Conservation (phyloP, 768 basidiomycete species). For the Serendipita indica region DNA sequence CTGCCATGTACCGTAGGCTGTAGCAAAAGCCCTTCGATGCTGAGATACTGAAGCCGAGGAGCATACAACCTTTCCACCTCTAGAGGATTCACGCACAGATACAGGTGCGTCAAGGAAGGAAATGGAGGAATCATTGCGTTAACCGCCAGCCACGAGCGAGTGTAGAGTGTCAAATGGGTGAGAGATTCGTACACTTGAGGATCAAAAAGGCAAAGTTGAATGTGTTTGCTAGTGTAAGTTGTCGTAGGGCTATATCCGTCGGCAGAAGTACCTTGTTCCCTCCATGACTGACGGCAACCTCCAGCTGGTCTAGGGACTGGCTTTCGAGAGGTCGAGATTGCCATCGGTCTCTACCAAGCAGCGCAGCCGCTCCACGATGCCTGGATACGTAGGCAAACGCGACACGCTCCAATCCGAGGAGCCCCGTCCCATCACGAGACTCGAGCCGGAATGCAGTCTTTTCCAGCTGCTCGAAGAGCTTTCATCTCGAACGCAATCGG, state of each 20-base stretch:
- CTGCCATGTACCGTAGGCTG: background rate
- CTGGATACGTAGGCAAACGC: background rate
- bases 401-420: background rate
- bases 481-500: background rate
- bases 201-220: too few species aligned
- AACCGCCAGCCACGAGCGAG: background rate
- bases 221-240: too few species aligned
- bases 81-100: background rate
- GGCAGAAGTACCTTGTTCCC: too few species aligned
- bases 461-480: background rate
- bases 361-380: background rate
- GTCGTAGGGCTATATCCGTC: too few species aligned
- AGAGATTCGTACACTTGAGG: background rate
- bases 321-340: too few species aligned
- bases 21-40: background rate
- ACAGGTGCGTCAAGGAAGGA: background rate
- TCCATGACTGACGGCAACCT: background rate
- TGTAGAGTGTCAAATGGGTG: background rate
- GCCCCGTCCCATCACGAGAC: background rate
- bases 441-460: background rate
- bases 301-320: background rate
- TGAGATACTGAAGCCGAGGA: background rate
- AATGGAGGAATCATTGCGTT: background rate
- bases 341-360: background rate
- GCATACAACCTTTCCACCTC: background rate